Evolutionary conservation across 202 grass and related monocot species (phyloP).

Genomic region (Thinopyrum obtusiflorum): DNA sequence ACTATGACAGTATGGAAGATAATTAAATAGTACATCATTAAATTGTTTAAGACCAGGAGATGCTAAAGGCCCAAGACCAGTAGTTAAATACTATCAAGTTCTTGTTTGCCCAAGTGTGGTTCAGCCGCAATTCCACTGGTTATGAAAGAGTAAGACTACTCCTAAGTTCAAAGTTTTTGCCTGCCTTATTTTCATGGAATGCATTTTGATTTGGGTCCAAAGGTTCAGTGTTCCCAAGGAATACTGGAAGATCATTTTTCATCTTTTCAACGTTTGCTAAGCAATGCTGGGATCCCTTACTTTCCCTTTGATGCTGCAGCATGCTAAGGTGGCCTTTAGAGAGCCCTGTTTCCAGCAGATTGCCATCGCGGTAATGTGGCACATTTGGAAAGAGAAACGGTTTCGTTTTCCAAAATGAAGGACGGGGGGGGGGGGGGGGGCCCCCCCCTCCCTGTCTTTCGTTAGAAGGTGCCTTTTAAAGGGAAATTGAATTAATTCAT

Average conservation of each 20-base stretch:
- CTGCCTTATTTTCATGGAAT: neutral
- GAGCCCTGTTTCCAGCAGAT: neutral
- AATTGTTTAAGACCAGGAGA: slow-evolving; percentile 8
- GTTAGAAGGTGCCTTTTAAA: neutral
- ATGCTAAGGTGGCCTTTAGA: neutral
- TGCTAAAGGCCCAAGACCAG: neutral
- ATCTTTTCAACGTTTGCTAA: neutral
- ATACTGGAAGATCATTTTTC: neutral
- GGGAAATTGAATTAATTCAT: neutral
- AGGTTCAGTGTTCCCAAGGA: neutral
- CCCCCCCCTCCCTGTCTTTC: neutral
- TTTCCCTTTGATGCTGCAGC: neutral
- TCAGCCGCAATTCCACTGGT: neutral
- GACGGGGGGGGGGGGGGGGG: too few relatives aligned
- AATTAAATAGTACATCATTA: neutral
- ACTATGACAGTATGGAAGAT: neutral
- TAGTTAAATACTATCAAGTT: slow-evolving; percentile 13
- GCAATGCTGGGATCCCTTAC: neutral
- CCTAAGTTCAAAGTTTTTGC: neutral
- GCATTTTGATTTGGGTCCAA: neutral
- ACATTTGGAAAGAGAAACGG: neutral
- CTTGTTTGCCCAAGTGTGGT: neutral
- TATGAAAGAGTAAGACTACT: neutral
- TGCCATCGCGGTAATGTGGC: neutral
- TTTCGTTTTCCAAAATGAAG: neutral